Conservation (phyloP, 225 moss, liverwort and hornwort species). For the Bryoerythrophyllum caledonicum region DNA sequence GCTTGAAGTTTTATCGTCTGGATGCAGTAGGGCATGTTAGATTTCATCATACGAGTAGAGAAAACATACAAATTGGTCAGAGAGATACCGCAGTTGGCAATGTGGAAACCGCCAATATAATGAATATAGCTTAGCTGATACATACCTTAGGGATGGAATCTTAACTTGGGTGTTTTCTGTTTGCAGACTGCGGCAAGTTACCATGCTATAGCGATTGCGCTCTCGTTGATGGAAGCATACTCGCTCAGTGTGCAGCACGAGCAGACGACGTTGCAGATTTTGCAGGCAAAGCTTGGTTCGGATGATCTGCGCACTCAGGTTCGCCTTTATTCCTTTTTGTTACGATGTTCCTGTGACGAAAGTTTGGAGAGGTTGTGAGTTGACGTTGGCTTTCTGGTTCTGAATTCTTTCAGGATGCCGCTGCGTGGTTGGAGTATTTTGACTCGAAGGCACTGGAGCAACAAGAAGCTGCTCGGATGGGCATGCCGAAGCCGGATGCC, state of each 20-base stretch:
- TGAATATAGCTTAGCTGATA: too few relatives aligned
- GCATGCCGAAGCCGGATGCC: constrained; percentile 75
- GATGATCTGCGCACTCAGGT: constrained; percentile 75
- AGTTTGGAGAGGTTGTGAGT: not conserved
- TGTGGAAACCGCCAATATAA: too few relatives aligned
- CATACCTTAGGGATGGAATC: not conserved
- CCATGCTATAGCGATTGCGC: constrained; percentile 69
- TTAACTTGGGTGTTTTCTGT: not conserved
- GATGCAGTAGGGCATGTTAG: too few relatives aligned
- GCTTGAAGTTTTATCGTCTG: too few relatives aligned
- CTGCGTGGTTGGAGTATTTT: constrained; percentile 71
- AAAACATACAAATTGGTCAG: too few relatives aligned
- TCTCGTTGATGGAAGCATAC: constrained; percentile 73
- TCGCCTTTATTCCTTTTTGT: not conserved
- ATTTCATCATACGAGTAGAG: too few relatives aligned
- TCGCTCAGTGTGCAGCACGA: constrained; percentile 74
- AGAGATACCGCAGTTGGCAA: too few relatives aligned
- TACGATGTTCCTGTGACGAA: not conserved
- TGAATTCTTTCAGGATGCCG: constrained; percentile 46
- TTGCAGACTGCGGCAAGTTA: constrained; percentile 73
- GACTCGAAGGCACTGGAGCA: constrained; percentile 75
- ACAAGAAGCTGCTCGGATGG: constrained; percentile 71
- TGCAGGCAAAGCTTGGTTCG: constrained; percentile 69
- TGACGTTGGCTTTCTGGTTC: not conserved
- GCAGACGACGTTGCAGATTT: constrained; percentile 65